Conservation (phyloP, 495 filamentous ascomycete species). For the Rusavskia elegans region DNA sequence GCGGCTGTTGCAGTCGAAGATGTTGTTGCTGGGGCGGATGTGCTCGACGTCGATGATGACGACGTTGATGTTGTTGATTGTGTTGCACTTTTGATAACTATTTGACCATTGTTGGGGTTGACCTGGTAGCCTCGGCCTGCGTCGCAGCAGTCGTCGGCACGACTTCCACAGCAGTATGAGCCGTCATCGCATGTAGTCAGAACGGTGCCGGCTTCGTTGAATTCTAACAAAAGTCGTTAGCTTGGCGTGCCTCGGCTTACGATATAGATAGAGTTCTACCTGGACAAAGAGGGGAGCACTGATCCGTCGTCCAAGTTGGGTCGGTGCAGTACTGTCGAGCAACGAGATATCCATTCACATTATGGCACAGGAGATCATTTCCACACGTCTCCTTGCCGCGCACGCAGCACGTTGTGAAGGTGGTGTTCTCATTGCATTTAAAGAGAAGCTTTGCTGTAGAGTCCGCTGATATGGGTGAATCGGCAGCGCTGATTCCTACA, state of each 20-base stretch:
- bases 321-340: not conserved
- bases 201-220: not conserved
- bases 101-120: not conserved
- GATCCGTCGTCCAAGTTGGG: not conserved
- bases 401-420: not conserved
- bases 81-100: not conserved
- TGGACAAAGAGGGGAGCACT: not conserved
- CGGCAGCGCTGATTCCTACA: not conserved
- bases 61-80: not conserved
- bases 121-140: not conserved
- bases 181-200: not conserved
- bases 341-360: not conserved
- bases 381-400: not conserved
- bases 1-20: not conserved
- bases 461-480: not conserved
- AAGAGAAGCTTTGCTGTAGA: not conserved
- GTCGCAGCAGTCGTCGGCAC: not conserved
- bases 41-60: not conserved
- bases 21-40: not conserved
- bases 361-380: not conserved
- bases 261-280: not conserved
- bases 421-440: not conserved
- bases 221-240: not conserved
- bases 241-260: not conserved
- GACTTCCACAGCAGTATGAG: not conserved